These are phyloP conservation scores for Typha latifolia DNA, from an alignment of 176 grass and related monocot genomes.

Conservation along the genomic window DNA sequence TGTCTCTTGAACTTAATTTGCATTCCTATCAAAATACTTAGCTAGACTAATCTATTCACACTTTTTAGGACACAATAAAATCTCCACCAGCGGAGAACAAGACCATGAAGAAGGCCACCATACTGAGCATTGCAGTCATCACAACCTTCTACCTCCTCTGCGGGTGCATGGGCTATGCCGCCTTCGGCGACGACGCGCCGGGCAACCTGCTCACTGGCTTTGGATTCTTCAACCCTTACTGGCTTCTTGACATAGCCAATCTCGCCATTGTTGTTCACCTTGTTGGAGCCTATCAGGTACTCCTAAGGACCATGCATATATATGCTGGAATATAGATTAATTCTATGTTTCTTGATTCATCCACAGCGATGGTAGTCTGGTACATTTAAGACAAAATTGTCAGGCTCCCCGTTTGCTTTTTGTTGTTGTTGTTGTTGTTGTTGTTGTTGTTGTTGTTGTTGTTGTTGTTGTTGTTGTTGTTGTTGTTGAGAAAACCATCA, in stretches of 20 bases:
- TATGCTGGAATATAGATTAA: no score
- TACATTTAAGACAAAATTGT: no score
- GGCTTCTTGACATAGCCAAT: constrained; percentile 55
- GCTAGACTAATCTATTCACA: not conserved
- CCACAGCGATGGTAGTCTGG: no score
- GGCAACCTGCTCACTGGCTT: constrained; percentile 54
- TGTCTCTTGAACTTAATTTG: no score
- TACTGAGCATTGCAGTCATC: constrained; percentile 25
- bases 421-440: no score
- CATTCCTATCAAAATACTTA: no score
- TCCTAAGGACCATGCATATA: not conserved
- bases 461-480: no score
- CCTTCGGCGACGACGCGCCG: constrained; percentile 39
- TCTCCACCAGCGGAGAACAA: constrained; percentile 42
- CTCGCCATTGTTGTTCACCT: constrained; percentile 52
- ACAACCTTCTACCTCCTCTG: constrained; percentile 45
- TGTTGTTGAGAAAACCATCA: no score
- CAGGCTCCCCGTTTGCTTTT: no score
- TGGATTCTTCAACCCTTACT: constrained; percentile 52
- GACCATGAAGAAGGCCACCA: constrained; percentile 41
- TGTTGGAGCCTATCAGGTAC: constrained; percentile 49
- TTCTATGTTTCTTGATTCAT: no score
- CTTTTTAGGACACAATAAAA: constrained; percentile 35
- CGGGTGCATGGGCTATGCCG: constrained; percentile 49
- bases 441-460: no score